phyloP scores from a whole-genome alignment of 1,284 basidiomycete genomes.

The Coniferiporia weirii region DNA sequence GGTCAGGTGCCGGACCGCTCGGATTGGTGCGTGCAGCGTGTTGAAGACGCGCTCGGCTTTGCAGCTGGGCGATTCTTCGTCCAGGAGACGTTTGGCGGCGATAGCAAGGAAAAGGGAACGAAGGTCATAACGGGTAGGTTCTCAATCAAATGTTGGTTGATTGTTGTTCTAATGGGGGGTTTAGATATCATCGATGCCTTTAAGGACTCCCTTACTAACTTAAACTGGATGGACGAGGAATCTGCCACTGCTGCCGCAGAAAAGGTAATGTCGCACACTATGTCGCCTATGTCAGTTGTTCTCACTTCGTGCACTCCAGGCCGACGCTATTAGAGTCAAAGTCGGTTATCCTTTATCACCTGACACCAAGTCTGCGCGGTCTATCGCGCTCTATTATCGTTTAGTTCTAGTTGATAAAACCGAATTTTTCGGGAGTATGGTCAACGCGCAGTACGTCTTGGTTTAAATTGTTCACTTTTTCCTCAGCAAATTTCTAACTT shows the following conservation, averaged over 20 bases:
- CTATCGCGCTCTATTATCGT: constrained; percentile 73
- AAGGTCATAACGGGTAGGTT: constrained; percentile 72
- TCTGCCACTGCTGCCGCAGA: constrained; percentile 79
- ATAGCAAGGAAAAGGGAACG: constrained; percentile 77
- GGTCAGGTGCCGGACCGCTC: constrained; percentile 81
- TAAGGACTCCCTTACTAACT: constrained; percentile 67
- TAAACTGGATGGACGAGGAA: constrained; percentile 90
- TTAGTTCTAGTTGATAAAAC: constrained; percentile 59
- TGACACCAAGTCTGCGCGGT: constrained; percentile 68
- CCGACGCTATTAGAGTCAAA: constrained; percentile 75
- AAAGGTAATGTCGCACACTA: constrained; percentile 48
- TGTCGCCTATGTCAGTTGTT: not conserved
- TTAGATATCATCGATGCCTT: constrained; percentile 81
- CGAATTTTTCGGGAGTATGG: constrained; percentile 83
- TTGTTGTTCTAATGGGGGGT: not conserved
- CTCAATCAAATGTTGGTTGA: not conserved
- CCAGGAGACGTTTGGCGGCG: constrained; percentile 78
- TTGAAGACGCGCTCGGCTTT: constrained; percentile 67
- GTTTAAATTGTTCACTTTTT: not conserved
- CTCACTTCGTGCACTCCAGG: constrained; percentile 33
- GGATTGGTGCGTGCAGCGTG: constrained; percentile 65
- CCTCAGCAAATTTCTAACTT: constrained; percentile 15
- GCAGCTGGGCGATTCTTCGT: constrained; percentile 82
- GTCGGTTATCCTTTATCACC: constrained; percentile 88
- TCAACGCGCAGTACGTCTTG: constrained; percentile 53